phyloP scores from a whole-genome alignment of 805 yeast species.

The Barnettozyma wickerhamii region DNA sequence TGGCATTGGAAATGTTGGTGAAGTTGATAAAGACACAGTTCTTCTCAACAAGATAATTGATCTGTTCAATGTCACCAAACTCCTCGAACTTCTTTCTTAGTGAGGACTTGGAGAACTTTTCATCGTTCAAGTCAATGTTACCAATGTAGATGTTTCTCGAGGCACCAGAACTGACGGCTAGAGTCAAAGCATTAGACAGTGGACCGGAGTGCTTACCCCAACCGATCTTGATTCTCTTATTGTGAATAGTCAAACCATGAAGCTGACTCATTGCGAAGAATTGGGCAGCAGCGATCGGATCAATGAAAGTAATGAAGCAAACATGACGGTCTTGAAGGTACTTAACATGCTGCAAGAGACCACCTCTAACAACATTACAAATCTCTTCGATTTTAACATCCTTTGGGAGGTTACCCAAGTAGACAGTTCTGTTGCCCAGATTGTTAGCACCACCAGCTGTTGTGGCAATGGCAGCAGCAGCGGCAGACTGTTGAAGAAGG shows the following conservation, averaged over 20 bases:
- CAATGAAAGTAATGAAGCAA: slow-evolving; percentile 92
- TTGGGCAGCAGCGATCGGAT: slow-evolving; percentile 97
- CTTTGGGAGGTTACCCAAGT: slow-evolving; percentile 84
- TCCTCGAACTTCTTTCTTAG: slow-evolving; percentile 69
- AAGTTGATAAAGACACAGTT: slow-evolving; percentile 90
- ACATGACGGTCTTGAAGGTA: slow-evolving; percentile 82
- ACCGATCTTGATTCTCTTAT: slow-evolving; percentile 84
- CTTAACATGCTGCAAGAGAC: slow-evolving; percentile 79
- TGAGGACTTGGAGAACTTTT: slow-evolving; percentile 46
- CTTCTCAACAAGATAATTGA: slow-evolving; percentile 74
- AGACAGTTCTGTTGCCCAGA: slow-evolving; percentile 90
- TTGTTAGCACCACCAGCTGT: slow-evolving; percentile 92
- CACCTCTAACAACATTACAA: slow-evolving; percentile 95
- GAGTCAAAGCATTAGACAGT: slow-evolving; percentile 75
- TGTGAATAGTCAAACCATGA: slow-evolving; percentile 83
- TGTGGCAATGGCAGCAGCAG: slow-evolving; percentile 96
- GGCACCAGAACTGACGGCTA: slow-evolving; percentile 93
- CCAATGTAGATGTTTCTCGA: slow-evolving; percentile 92
- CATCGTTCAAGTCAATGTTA: slow-evolving; percentile 41
- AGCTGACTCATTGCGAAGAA: slow-evolving; percentile 91
- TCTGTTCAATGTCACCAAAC: slow-evolving; percentile 94
- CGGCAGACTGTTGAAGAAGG: slow-evolving; percentile 88
- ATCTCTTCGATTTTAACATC: slow-evolving; percentile 88
- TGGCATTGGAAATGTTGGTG: slow-evolving; percentile 84
- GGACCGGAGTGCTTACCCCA: slow-evolving; percentile 99